phyloP scores from a whole-genome alignment of 164 flowering plant species.

The Magnolia officinalis region DNA sequence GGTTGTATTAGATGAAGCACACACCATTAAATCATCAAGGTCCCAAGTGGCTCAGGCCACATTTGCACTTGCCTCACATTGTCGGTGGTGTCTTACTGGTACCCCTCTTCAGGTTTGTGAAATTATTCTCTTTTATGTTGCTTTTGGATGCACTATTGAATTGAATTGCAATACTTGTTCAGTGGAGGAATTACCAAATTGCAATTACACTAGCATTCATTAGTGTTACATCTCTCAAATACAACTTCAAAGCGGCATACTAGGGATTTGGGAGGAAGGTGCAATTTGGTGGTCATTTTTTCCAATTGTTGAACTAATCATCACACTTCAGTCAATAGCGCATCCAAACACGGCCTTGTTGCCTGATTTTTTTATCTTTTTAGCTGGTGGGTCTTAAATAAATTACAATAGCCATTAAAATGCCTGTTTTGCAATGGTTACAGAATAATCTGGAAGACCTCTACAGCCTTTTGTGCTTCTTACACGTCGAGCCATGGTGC shows the following conservation, averaged over 20 bases:
- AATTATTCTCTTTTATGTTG: neutral
- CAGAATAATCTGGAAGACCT: conserved; percentile 86
- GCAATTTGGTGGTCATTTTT: too few relatives aligned
- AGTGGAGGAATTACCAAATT: too few relatives aligned
- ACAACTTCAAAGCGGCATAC: neutral
- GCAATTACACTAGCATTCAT: too few relatives aligned
- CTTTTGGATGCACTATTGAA: neutral
- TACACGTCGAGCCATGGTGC: conserved; percentile 88
- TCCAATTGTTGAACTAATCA: too few relatives aligned
- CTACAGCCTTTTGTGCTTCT: conserved; percentile 73
- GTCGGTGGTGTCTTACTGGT: conserved; percentile 90
- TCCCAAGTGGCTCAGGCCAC: conserved; percentile 64
- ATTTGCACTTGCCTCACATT: conserved; percentile 49
- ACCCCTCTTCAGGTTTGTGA: conserved; percentile 75
- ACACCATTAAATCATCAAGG: conserved; percentile 62
- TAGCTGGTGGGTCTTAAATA: neutral
- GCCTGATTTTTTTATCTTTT: neutral
- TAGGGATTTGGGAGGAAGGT: too few relatives aligned
- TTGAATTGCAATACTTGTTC: neutral
- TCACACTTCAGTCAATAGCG: neutral
- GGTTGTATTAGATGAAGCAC: conserved; percentile 87
- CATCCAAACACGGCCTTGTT: neutral
- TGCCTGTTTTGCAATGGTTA: conserved; percentile 19
- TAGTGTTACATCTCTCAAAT: neutral
- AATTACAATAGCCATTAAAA: neutral